Evolutionary conservation across 805 yeast species (phyloP).

Genomic region (Saccharomyces eubayanus): DNA sequence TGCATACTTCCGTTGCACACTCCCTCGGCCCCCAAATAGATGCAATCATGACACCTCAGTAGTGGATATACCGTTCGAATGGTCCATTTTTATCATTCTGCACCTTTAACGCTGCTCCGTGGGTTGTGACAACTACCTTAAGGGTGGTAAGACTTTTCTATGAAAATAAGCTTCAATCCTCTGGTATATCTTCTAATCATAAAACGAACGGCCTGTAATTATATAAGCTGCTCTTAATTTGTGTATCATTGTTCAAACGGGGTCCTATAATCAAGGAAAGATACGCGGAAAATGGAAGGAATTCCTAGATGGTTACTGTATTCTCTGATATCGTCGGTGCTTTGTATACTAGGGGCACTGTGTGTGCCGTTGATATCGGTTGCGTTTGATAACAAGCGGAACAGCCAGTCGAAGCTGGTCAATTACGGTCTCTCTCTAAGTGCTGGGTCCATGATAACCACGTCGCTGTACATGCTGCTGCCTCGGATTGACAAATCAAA

Average conservation of each 20-base stretch:
- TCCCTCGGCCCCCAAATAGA: neutral
- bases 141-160: neutral
- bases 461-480: slow-evolving; percentile 67
- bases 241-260: neutral
- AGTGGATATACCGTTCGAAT: neutral
- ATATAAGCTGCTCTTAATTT: too few relatives aligned
- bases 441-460: slow-evolving; percentile 74
- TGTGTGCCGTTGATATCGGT: slow-evolving; percentile 38
- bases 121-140: neutral
- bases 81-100: neutral
- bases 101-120: neutral
- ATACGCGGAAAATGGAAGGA: neutral
- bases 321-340: slow-evolving; percentile 51
- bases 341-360: slow-evolving; percentile 65
- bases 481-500: slow-evolving; percentile 49
- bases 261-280: neutral
- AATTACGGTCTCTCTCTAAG: slow-evolving; percentile 69
- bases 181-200: neutral
- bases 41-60: neutral
- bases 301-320: slow-evolving; percentile 28
- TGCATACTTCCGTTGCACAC: neutral
- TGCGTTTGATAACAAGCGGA: slow-evolving; percentile 10
- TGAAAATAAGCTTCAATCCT: neutral
- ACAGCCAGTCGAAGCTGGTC: slow-evolving; percentile 46
- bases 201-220: neutral